Evolutionary conservation across 2,329 filamentous ascomycete genomes (phyloP).

Genomic region (Fusarium aywerte): DNA sequence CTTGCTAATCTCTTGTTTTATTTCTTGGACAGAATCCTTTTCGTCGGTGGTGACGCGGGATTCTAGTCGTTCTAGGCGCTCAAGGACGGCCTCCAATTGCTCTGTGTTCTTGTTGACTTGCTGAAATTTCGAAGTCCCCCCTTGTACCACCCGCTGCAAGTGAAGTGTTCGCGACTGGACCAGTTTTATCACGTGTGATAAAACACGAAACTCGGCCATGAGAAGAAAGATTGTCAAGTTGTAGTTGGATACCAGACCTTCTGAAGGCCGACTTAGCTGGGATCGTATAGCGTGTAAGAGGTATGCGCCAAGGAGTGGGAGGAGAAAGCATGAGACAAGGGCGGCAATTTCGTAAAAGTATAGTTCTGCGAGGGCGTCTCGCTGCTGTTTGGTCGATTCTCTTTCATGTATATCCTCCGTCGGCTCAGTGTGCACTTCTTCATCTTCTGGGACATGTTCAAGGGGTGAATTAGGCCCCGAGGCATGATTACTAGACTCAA

Average conservation of each 20-base stretch:
- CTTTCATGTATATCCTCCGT: slow-evolving; percentile 28
- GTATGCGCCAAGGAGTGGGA: slow-evolving; percentile 82
- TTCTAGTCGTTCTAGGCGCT: slow-evolving; percentile 77
- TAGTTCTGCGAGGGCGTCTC: slow-evolving; percentile 69
- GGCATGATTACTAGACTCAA: slow-evolving; percentile 47
- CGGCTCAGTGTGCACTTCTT: slow-evolving; percentile 33
- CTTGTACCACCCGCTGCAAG: slow-evolving; percentile 77
- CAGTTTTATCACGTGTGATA: slow-evolving; percentile 83
- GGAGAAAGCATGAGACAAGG: slow-evolving; percentile 79
- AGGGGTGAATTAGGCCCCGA: slow-evolving; percentile 44
- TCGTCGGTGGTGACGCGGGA: slow-evolving; percentile 54
- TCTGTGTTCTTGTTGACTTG: slow-evolving; percentile 49
- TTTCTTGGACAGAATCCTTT: slow-evolving; percentile 43
- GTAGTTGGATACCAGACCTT: slow-evolving; percentile 89
- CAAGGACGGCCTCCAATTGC: slow-evolving; percentile 67
- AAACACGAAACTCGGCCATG: slow-evolving; percentile 84
- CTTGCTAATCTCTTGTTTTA: slow-evolving; percentile 48
- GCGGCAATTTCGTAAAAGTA: slow-evolving; percentile 80
- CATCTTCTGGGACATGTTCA: slow-evolving; percentile 59
- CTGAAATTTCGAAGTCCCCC: slow-evolving; percentile 56
- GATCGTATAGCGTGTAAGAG: slow-evolving; percentile 83
- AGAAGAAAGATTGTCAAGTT: slow-evolving; percentile 92
- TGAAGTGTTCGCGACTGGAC: slow-evolving; percentile 82
- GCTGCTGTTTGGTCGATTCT: slow-evolving; percentile 42
- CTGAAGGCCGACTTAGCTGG: slow-evolving; percentile 84